Evolutionary conservation across 129 eudicot genomes (phyloP).

Genomic region (Flaveria linearis): DNA sequence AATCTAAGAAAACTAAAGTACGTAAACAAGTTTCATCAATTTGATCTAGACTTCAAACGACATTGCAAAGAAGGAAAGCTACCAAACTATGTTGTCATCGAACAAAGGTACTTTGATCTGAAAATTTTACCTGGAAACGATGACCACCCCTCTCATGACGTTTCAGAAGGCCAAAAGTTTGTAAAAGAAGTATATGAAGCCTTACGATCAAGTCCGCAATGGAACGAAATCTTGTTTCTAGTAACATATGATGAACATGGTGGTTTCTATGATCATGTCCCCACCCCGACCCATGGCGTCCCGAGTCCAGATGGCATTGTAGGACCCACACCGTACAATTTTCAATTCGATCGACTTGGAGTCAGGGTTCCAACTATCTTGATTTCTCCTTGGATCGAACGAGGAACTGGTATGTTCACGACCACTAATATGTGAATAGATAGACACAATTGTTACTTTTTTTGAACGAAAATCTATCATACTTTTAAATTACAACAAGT

Average conservation of each 20-base stretch:
- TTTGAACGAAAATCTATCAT: too few species aligned
- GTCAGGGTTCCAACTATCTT: slow-evolving; percentile 84
- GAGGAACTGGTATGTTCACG: slow-evolving; percentile 61
- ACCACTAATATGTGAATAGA: too few species aligned
- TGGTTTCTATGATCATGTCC: slow-evolving; percentile 94
- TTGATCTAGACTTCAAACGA: slow-evolving; percentile 65
- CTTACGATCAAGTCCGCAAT: slow-evolving; percentile 87
- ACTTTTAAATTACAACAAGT: too few species aligned
- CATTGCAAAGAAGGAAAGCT: slow-evolving; percentile 84
- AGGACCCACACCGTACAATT: slow-evolving; percentile 72
- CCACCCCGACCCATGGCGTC: slow-evolving; percentile 62
- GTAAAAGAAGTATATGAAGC: slow-evolving; percentile 81
- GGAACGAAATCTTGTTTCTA: slow-evolving; percentile 76
- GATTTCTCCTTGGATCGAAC: slow-evolving; percentile 87
- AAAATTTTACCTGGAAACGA: slow-evolving; percentile 67
- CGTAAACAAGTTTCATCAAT: slow-evolving; percentile 67
- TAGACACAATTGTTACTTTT: too few species aligned
- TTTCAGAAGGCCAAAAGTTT: slow-evolving; percentile 77
- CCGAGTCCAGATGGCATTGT: slow-evolving; percentile 77
- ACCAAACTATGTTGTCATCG: slow-evolving; percentile 83
- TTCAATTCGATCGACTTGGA: slow-evolving; percentile 74
- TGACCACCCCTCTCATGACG: slow-evolving; percentile 93
- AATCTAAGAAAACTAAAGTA: slow-evolving; percentile 72
- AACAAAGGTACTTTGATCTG: slow-evolving; percentile 64
- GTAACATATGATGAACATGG: slow-evolving; percentile 88